Base-by-base conservation (phyloP, 805 yeast species). In the Lipomyces sp. region DNA sequence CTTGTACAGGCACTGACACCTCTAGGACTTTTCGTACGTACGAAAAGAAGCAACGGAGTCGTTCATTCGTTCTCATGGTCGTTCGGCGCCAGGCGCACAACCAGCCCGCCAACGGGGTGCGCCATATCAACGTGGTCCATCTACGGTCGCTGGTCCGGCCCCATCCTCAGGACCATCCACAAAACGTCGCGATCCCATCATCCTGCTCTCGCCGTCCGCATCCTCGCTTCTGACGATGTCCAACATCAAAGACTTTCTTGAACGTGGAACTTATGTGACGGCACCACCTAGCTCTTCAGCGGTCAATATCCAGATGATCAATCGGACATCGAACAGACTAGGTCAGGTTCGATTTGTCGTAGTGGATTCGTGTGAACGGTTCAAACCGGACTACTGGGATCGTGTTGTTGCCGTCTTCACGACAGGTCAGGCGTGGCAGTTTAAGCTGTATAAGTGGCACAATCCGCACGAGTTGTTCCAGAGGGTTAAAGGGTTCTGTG, bases 391-490 rank as follows among this genome's bases (percentile, higher is more conserved):
- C 77, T 92, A 95, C 79, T 95, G 99, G 99, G 96, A 92, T 75
- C 85, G 99, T 66, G 98, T 95, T 0, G 90, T 94, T 59, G 98
- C 97, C 0, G 90, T 95, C 50, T 89, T 95, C 80, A 94, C 97
- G 18, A 94, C 98, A 10, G 99, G 99, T 11, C 99, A 95, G 80
- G 83, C 88, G 63, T 95, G 99, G 99, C 99, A 95, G 79, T 91
- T 95, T 79, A 86, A 90, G 75, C 86, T 87, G 73, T 95, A 94
- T 78, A 90, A 89, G 75, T 89, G 92, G 86, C 83, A 86, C 51
- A 86, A 88, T 63, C 97, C 99, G 2, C 86, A 89, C 66, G 81
- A 81, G 55, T 81, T 95, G 70, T 95, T 95, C 78, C 95, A 89
- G 74, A 87, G 86, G 72, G 90, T 90, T 71, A 87, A 89, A 66